Evolutionary conservation across 306 rosid species (phyloP), one percentile per base, ranked within the genome.

Genomic region (Prinsepia uniflora): DNA sequence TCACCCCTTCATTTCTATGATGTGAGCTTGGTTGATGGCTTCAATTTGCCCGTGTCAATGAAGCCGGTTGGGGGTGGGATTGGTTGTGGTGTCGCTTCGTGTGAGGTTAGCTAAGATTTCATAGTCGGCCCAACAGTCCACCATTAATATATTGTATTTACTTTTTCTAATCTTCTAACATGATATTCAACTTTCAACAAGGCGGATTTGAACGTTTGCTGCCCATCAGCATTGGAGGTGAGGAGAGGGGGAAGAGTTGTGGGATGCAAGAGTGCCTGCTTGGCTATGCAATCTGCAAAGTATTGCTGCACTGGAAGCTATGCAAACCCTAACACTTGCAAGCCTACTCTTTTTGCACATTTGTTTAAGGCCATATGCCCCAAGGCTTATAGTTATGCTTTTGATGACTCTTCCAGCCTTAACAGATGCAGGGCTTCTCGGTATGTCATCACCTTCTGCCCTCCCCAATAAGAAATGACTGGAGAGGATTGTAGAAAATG

Each of bases 341-440:
- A 87, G 75, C 98, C 98, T 6, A 93, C 97, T 3, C 84, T 93
- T 36, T 93, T 85, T 80, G 90, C 98, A 1, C 84, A 90, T 30
- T 83, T 93, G 5, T 93, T 93, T 68, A 93, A 93, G 84, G 97
- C 98, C 42, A 90, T 93, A n/a, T 93, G 98, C 66, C 98, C 98
- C 8, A 93, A 87, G 88, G 98, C 98, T 78, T 93, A 90, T 71
- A 93, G 97, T 75, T 93, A 84, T 72, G 98, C 98, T 13, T 93
- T 86, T 79, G 98, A 93, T 80, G 98, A 93, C 72, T 72, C 90
- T 75, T 78, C 85, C 45, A 93, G 98, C 79, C 98, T 93, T 62
- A 87, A 89, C 67, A 85, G 82, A 80, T 93, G 98, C 75, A 81
- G 96, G 82, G 98, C 96, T 63, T 78, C 97, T 0, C 82, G 97